phyloP scores from a whole-genome alignment of 78 protist species.

The Pirum gemmata region DNA sequence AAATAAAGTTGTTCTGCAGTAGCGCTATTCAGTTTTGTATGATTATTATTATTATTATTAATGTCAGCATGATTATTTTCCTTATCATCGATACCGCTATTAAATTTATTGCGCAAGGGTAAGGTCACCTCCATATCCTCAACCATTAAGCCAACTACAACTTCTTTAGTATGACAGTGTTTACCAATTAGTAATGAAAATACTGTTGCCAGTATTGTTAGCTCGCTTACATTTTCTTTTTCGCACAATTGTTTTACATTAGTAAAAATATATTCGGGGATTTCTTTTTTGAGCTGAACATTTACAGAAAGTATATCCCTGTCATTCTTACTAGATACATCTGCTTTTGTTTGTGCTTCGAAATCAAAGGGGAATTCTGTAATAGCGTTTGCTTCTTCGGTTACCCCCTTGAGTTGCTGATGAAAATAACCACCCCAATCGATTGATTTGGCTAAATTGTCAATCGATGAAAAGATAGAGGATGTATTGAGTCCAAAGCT shows the following conservation, averaged over 20 bases:
- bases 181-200: conserved; percentile 11
- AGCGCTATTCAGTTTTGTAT: no score
- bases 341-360: not conserved
- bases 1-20: not conserved
- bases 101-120: not conserved
- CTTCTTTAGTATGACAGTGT: conserved; percentile 12
- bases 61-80: no score
- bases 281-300: no score
- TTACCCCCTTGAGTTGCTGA: not conserved
- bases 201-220: not conserved
- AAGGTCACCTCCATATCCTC: not conserved
- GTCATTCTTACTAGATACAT: no score
- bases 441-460: no score
- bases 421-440: not conserved
- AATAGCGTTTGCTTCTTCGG: not conserved
- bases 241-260: not conserved
- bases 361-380: conserved; percentile 9
- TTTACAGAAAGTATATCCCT: conserved; percentile 7
- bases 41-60: no score
- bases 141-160: not conserved
- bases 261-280: not conserved
- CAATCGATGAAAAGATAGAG: no score
- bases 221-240: not conserved
- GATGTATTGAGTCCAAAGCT: no score
- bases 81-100: not conserved